A percentile compares a stretch with the other conserved stretches of the same genome.
Evolutionary conservation across 2,329 filamentous ascomycete genomes (phyloP).

Genomic region (Arthrinium phaeospermum): DNA sequence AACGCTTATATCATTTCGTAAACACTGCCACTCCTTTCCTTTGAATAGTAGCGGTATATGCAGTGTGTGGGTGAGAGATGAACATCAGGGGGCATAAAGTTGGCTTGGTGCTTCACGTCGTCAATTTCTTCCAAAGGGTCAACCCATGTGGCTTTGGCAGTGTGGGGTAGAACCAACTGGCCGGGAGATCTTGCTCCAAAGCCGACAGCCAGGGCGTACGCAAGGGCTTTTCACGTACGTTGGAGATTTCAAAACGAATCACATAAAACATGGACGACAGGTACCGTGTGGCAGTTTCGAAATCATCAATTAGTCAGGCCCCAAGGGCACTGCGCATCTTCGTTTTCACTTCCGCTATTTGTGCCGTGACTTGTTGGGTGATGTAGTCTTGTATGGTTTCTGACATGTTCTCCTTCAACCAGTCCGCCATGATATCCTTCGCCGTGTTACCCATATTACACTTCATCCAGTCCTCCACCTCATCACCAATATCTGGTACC

Average conservation of each 20-base stretch:
- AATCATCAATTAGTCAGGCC: not conserved
- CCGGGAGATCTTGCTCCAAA: no score
- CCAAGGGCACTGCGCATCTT: conserved; percentile 17
- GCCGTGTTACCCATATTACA: not conserved
- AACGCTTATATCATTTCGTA: not conserved
- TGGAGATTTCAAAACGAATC: not conserved
- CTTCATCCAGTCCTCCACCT: conserved; percentile 19
- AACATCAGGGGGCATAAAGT: no score
- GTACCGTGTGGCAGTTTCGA: not conserved
- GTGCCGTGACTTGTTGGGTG: not conserved
- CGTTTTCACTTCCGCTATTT: conserved; percentile 13
- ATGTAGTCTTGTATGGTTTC: conserved; percentile 13
- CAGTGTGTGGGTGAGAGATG: no score
- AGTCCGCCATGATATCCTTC: conserved; percentile 13
- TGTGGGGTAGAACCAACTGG: no score
- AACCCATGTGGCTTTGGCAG: no score
- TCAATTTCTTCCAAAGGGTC: no score
- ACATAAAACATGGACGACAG: not conserved
- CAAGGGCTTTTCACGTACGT: not conserved
- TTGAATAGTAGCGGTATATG: no score
- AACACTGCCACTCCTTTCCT: not conserved
- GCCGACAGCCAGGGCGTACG: no score
- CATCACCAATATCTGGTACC: conserved; percentile 2
- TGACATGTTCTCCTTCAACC: conserved; percentile 17
- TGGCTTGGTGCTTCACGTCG: no score